Evolutionary conservation across 1,284 basidiomycete species (phyloP).

Genomic region (Prillingera fragicola): DNA sequence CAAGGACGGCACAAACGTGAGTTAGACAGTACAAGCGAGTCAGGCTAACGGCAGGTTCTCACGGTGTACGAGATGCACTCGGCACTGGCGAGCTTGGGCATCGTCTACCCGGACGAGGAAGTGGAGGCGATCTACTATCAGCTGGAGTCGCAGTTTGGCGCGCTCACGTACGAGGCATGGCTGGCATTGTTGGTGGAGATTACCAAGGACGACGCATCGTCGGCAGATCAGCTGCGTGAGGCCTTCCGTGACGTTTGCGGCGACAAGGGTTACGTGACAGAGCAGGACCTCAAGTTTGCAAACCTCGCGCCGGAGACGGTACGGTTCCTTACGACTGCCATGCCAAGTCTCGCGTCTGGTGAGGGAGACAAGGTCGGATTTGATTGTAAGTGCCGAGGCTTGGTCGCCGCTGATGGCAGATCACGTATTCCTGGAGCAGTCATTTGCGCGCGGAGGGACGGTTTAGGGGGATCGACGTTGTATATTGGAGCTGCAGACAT

Average conservation of each 20-base stretch:
- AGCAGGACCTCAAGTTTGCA: conserved; percentile 85
- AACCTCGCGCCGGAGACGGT: conserved; percentile 71
- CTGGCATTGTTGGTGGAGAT: conserved; percentile 92
- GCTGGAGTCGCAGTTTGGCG: conserved; percentile 76
- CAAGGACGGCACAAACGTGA: conserved; percentile 73
- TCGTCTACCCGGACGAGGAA: conserved; percentile 88
- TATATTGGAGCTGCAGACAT: too few species aligned
- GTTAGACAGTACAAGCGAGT: not conserved
- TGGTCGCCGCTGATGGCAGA: conserved; percentile 17
- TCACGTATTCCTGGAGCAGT: conserved; percentile 36
- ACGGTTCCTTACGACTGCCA: conserved; percentile 64
- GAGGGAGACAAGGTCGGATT: conserved; percentile 18
- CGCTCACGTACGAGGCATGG: conserved; percentile 89
- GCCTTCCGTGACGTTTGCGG: conserved; percentile 87
- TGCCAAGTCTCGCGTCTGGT: conserved; percentile 24
- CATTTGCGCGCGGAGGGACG: conserved; percentile 25
- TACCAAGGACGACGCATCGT: conserved; percentile 84
- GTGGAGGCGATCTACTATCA: conserved; percentile 79
- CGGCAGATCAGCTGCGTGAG: conserved; percentile 83
- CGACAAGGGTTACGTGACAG: conserved; percentile 84
- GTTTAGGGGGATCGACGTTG: not conserved
- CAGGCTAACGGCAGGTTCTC: conserved; percentile 54
- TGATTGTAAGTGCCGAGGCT: conserved; percentile 36
- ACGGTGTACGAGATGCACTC: conserved; percentile 80
- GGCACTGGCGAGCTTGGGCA: conserved; percentile 87